phyloP scores from a whole-genome alignment of 2,329 filamentous ascomycete species.

The Neofusicoccum sp. region DNA sequence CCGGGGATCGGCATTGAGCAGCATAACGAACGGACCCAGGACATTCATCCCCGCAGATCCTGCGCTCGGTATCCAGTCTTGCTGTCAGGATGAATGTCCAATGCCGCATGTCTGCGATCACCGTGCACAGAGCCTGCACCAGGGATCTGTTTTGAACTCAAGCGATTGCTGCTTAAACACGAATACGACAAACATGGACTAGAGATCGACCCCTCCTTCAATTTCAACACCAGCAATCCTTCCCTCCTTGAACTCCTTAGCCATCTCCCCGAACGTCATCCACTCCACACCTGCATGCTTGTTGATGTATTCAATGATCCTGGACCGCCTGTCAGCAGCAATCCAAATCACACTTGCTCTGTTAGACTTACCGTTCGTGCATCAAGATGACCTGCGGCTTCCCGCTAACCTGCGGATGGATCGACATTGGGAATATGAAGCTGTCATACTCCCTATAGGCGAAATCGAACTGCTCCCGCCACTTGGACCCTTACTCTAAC shows the following conservation, averaged over 20 bases:
- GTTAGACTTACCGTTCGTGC: slow-evolving; percentile 41
- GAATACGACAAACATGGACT: background rate
- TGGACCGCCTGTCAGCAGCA: background rate
- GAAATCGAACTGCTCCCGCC: slow-evolving; percentile 52
- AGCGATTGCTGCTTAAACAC: too few relatives aligned
- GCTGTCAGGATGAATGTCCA: too few relatives aligned
- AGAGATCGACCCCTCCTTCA: slow-evolving; percentile 33
- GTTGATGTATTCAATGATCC: slow-evolving; percentile 50
- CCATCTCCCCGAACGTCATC: slow-evolving; percentile 41
- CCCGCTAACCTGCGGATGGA: slow-evolving; percentile 53
- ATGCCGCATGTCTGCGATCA: too few relatives aligned
- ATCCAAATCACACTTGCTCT: background rate
- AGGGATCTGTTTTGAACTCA: too few relatives aligned
- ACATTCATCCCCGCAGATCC: too few relatives aligned
- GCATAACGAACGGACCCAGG: too few relatives aligned
- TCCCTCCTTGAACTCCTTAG: slow-evolving; percentile 40
- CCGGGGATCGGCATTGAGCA: too few relatives aligned
- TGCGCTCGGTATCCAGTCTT: too few relatives aligned
- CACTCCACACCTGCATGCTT: slow-evolving; percentile 49
- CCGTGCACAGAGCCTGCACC: too few relatives aligned
- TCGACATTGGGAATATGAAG: slow-evolving; percentile 52
- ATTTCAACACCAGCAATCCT: slow-evolving; percentile 36
- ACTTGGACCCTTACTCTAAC: slow-evolving; percentile 24
- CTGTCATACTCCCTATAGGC: slow-evolving; percentile 49
- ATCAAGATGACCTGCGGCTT: slow-evolving; percentile 51